A percentile compares a stretch with the other conserved stretches of the same genome.
Evolutionary conservation across 768 basidiomycete species (phyloP).

Genomic region (Crepidotus variabilis): DNA sequence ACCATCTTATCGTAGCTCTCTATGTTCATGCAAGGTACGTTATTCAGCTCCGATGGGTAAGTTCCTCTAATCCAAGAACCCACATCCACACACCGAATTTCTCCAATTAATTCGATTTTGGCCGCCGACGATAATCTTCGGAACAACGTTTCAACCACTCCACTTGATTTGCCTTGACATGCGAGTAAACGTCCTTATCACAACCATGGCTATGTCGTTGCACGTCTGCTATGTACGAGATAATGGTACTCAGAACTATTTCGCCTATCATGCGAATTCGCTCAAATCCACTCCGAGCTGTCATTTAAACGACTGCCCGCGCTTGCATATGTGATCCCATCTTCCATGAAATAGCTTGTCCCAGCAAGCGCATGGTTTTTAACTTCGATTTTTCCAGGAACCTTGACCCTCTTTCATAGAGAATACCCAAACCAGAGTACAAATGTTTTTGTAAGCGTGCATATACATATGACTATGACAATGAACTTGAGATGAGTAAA

Average conservation of each 20-base stretch:
- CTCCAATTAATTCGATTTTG: neutral
- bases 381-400: neutral
- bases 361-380: neutral
- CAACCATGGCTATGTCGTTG: too few relatives aligned
- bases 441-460: neutral
- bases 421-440: neutral
- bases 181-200: too few relatives aligned
- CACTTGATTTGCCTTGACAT: too few relatives aligned
- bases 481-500: neutral
- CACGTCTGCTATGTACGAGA: too few relatives aligned
- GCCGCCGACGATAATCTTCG: too few relatives aligned
- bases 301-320: neutral
- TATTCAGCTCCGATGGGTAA: too few relatives aligned
- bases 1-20: neutral
- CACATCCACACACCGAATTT: neutral
- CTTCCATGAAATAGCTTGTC: neutral
- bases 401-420: neutral
- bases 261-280: too few relatives aligned
- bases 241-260: too few relatives aligned
- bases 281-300: neutral
- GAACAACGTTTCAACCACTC: too few relatives aligned
- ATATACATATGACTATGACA: neutral
- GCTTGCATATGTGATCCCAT: neutral
- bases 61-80: too few relatives aligned
- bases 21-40: too few relatives aligned